These are phyloP conservation scores for Pyrenochaeta sp. DNA, from an alignment of 2,329 filamentous ascomycete genomes.

Conservation along the genomic window DNA sequence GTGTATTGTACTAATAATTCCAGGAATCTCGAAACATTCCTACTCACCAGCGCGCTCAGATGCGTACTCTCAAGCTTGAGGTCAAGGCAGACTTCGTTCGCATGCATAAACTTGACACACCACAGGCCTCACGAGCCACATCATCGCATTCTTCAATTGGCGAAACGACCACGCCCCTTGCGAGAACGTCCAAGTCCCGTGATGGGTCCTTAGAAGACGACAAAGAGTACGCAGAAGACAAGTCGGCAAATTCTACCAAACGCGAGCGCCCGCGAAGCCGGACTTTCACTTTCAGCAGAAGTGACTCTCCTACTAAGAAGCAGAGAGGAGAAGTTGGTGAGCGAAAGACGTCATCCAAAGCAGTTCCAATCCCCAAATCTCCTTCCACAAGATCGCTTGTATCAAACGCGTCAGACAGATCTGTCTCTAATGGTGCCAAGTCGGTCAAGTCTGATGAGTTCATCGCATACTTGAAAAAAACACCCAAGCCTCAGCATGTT, in stretches of 20 bases:
- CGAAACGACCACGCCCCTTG: constrained; percentile 54
- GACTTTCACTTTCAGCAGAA: constrained; percentile 79
- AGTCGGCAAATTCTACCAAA: constrained; percentile 47
- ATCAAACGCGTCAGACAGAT: constrained; percentile 63
- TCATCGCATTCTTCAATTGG: constrained; percentile 48
- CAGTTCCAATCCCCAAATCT: constrained; percentile 71
- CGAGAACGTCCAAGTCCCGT: constrained; percentile 45
- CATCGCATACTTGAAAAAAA: constrained; percentile 82
- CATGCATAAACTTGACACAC: constrained; percentile 76
- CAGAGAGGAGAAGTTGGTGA: constrained; percentile 66
- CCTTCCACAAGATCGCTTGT: constrained; percentile 65
- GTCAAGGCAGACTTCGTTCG: constrained; percentile 97
- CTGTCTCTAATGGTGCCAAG: constrained; percentile 73
- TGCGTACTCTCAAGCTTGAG: constrained; percentile 84
- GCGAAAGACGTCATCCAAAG: constrained; percentile 68
- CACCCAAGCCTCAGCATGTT: constrained; percentile 79
- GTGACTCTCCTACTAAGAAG: constrained; percentile 79
- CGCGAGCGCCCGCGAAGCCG: constrained; percentile 67
- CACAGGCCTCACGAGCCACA: constrained; percentile 56
- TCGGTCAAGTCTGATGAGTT: constrained; percentile 82
- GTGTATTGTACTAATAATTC: constrained; percentile 48
- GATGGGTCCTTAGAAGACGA: constrained; percentile 37
- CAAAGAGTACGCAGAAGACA: constrained; percentile 12
- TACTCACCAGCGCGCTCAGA: constrained; percentile 91
- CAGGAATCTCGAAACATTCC: constrained; percentile 91